Conservation (phyloP, 208 protist species). For the Acanthamoeba lenticulata region DNA sequence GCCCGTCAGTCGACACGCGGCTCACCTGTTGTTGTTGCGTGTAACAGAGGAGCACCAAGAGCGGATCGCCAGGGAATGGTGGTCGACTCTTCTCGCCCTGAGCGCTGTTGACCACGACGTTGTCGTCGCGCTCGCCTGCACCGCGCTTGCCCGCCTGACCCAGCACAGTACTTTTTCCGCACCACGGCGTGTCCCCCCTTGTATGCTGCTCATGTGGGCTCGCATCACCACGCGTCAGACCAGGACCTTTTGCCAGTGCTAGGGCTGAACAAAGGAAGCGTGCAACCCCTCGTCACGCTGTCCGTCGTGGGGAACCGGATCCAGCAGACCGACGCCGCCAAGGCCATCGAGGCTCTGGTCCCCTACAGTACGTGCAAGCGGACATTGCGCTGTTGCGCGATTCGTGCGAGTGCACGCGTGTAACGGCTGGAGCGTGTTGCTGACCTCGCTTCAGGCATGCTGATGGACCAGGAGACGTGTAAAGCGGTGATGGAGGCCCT, state of each 20-base stretch:
- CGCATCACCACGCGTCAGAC: too few species aligned
- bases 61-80: neutral
- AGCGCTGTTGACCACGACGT: neutral
- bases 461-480: neutral
- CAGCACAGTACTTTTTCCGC: neutral
- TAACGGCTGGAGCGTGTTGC: neutral
- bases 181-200: too few species aligned
- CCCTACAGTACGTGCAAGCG: too few species aligned
- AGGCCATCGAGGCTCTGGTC: neutral
- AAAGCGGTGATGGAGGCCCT: neutral
- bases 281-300: neutral
- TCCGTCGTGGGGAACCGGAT: neutral
- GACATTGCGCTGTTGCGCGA: too few species aligned
- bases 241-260: too few species aligned
- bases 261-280: neutral
- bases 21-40: too few species aligned
- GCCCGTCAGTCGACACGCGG: too few species aligned
- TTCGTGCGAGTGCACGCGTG: too few species aligned
- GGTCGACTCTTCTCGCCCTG: neutral
- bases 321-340: neutral
- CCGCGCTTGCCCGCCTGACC: neutral
- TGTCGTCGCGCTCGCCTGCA: neutral
- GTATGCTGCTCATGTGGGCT: too few species aligned
- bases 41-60: neutral
- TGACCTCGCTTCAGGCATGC: neutral